Evolutionary conservation across 2,329 filamentous ascomycete species (phyloP).

Genomic region (Penicillium vulpinum): DNA sequence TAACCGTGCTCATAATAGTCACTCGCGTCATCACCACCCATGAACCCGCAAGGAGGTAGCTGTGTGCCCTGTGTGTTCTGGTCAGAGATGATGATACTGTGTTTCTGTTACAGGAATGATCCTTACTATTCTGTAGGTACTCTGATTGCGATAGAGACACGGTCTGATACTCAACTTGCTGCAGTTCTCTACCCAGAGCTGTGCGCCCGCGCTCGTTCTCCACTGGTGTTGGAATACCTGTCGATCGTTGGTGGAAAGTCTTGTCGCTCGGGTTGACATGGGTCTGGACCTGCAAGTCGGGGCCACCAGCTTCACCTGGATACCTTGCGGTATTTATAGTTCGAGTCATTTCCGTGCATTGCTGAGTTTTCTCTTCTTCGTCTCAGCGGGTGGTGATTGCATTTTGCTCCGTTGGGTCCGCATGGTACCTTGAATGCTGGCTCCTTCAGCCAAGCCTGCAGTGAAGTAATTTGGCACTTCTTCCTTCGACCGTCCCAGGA

Average conservation of each 20-base stretch:
- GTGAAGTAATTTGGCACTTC: too few relatives aligned
- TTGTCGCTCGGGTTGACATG: not conserved
- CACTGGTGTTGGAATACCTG: not conserved
- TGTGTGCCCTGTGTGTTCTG: not conserved
- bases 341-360: not conserved
- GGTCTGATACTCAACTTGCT: not conserved
- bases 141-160: not conserved
- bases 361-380: not conserved
- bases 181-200: not conserved
- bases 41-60: not conserved
- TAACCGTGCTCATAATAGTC: not conserved
- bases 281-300: not conserved
- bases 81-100: not conserved
- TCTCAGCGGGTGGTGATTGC: not conserved
- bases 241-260: not conserved
- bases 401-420: not conserved
- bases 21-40: not conserved
- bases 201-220: not conserved
- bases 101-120: not conserved
- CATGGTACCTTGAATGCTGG: not conserved
- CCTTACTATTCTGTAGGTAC: not conserved
- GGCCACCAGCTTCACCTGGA: too few relatives aligned
- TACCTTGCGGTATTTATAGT: not conserved
- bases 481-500: not conserved
- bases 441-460: not conserved